Percentiles rank a stretch among this genome's conserved stretches.
These are phyloP conservation scores for Saccharomycopsis amapae DNA, from an alignment of 805 yeast species.

Conservation along the genomic window DNA sequence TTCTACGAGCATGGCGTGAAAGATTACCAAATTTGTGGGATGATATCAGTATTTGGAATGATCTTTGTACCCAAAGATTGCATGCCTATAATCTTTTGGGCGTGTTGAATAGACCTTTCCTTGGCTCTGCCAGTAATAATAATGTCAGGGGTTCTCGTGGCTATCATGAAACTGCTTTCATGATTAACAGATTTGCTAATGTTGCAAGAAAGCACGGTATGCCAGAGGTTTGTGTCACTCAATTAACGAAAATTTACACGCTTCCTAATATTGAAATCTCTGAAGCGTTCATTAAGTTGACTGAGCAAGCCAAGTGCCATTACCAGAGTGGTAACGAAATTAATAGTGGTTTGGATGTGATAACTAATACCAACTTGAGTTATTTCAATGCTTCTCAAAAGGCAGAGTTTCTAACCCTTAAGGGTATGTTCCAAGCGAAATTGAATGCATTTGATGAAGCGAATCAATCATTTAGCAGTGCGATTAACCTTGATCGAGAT, in stretches of 20 bases:
- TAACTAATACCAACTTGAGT: constrained; percentile 89
- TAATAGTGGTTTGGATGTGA: constrained; percentile 92
- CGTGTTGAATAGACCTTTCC: constrained; percentile 83
- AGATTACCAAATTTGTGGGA: constrained; percentile 95
- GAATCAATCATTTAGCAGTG: constrained; percentile 94
- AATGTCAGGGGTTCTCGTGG: constrained; percentile 94
- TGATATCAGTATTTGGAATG: constrained; percentile 96
- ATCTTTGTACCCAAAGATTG: constrained; percentile 95
- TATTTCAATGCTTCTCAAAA: constrained; percentile 96
- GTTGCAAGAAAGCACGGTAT: constrained; percentile 94
- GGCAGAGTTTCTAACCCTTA: constrained; percentile 94
- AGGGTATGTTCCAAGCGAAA: constrained; percentile 95
- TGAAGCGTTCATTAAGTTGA: constrained; percentile 89
- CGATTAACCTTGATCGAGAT: constrained; percentile 89
- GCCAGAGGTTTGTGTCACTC: constrained; percentile 94
- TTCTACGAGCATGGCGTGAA: constrained; percentile 95
- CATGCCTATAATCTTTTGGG: constrained; percentile 95
- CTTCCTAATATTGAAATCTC: constrained; percentile 96
- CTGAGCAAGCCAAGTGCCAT: constrained; percentile 97
- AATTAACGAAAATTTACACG: constrained; percentile 87
- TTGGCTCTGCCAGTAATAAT: constrained; percentile 38
- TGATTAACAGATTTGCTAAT: constrained; percentile 94
- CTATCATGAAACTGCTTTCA: constrained; percentile 98
- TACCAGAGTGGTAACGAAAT: constrained; percentile 85
- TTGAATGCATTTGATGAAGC: constrained; percentile 89